Base-by-base conservation (phyloP, 176 grass and related monocot genomes). In the Microstegium vimineum region DNA sequence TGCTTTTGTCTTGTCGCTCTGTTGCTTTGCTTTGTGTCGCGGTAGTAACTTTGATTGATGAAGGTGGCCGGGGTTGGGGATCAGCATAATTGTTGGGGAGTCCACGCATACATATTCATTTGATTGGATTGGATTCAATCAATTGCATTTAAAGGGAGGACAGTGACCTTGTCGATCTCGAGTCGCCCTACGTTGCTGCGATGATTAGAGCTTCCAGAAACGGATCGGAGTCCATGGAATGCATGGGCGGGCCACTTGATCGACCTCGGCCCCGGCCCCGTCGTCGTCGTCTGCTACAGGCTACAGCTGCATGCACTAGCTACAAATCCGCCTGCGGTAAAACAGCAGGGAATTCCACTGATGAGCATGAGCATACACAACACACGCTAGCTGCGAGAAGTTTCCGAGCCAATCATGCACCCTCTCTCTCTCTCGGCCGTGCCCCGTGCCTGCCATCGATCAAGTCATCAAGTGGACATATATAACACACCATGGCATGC, bases 401-500 rank as follows among this genome's bases (percentile, higher is more conserved):
- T 25, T 26, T 34, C 8, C 32, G 14, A 11, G 20, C 13, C 57
- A 25, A 25, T 2, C 42, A 22, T 75, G 17, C 33, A n/a, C 15
- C 5, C 8, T 16, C 18, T 30, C 32, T 59, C 37, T 20, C 37
- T 70, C 52, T 33, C 36, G 11, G 45, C 43, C 43, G 12, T 47
- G 42, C 42, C 43, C 12, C 43, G 73, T 46, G 30, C 20, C 12
- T 35, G 64, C n/a, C n/a, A n/a, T n/a, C n/a, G n/a, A n/a, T n/a
- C n/a, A n/a, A n/a, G n/a, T n/a, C n/a, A n/a, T 71, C 66, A 14
- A 70, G 36, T 71, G 52, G 74, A 85, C 70, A 62, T n/a, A n/a
- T n/a, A n/a, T n/a, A n/a, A n/a, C n/a, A 34, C 2, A 34, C 16
- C 46, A 18, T 68, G 34, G 31, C 20, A n/a, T 0, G n/a, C n/a